Base-by-base conservation (phyloP, 73 alveolate genomes). In the Paramecium caudatum region DNA sequence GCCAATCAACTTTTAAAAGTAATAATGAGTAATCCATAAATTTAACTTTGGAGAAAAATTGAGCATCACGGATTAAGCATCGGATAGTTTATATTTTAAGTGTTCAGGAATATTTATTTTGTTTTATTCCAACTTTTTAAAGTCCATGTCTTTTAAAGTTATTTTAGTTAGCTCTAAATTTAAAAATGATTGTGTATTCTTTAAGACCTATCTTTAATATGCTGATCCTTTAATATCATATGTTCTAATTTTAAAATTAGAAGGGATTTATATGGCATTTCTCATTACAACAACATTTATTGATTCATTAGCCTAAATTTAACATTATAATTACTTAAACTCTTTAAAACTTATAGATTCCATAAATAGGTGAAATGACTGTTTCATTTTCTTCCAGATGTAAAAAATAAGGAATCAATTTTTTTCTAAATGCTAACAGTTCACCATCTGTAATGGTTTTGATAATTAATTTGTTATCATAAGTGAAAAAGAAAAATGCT, bases 381-480 rank as follows among this genome's bases (percentile, higher is more conserved):
- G 46, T 55, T 23, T 68, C 84, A 68, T 68, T 68, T 32, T 68
- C 47, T 27, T 16, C 6, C 7, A 68, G 6, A 32, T 68, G 84
- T 1, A 33, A 8, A 34, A 15, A 68, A 33, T 68, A 68, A 3
- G 55, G 34, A 3, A 32, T 15, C 3, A 68, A 43, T 21, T 33
- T 68, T 3, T 32, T 34, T 68, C 61, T 32, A 34, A 97, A 95
- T 0, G 98, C 96, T 23, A 49, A 82, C 46, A 91, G 90, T 82
- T 97, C 99, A 32, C 93, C 96, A 15, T 91, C 93, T 37, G 93
- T 92, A 92, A 97, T 94, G 16, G 99, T 97, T 91, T 97, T 97
- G 41, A 97, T 95, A 88, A 97, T 96, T 92, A 95, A 94, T 85
- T 95, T 91, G 65, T 95, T 95, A 91, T 97, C 99, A 84, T 96